These are phyloP conservation scores for Articulospora tetracladia DNA, from an alignment of 495 filamentous ascomycete species.

Conservation along the genomic window DNA sequence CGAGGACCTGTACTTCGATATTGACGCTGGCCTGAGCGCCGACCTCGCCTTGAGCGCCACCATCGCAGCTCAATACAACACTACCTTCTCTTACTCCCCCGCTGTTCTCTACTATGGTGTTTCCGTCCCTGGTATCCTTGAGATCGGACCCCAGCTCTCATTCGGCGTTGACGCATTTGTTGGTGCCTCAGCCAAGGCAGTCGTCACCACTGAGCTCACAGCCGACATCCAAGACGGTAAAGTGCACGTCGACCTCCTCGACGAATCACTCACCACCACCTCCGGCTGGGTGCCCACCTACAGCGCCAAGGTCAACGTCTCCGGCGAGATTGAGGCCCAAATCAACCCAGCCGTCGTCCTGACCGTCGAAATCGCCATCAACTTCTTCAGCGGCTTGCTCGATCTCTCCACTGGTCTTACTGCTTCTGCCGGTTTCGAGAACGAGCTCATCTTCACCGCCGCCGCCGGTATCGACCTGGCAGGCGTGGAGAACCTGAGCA, in stretches of 20 bases:
- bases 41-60: conserved; percentile 25
- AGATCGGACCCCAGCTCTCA: conserved; percentile 24
- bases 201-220: conserved; percentile 21
- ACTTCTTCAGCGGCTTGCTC: conserved; percentile 18
- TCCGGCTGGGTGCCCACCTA: conserved; percentile 27
- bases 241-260: conserved; percentile 28
- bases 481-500: conserved; percentile 9
- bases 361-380: conserved; percentile 21
- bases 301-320: conserved; percentile 21
- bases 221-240: conserved; percentile 26
- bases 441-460: conserved; percentile 17
- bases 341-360: conserved; percentile 15
- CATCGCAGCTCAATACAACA: conserved; percentile 19
- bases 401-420: conserved; percentile 24
- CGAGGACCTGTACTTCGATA: conserved; percentile 28
- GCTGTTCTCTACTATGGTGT: conserved; percentile 21
- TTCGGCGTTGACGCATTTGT: conserved; percentile 28
- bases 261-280: conserved; percentile 17
- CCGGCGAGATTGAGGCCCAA: conserved; percentile 19
- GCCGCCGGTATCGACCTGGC: conserved; percentile 10
- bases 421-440: conserved; percentile 18
- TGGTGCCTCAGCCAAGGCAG: conserved; percentile 20
- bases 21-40: conserved; percentile 27
- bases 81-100: conserved; percentile 26
- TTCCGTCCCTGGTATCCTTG: conserved; percentile 25